phyloP scores from a whole-genome alignment of 495 filamentous ascomycete genomes.

The Penicillium tannophilum region DNA sequence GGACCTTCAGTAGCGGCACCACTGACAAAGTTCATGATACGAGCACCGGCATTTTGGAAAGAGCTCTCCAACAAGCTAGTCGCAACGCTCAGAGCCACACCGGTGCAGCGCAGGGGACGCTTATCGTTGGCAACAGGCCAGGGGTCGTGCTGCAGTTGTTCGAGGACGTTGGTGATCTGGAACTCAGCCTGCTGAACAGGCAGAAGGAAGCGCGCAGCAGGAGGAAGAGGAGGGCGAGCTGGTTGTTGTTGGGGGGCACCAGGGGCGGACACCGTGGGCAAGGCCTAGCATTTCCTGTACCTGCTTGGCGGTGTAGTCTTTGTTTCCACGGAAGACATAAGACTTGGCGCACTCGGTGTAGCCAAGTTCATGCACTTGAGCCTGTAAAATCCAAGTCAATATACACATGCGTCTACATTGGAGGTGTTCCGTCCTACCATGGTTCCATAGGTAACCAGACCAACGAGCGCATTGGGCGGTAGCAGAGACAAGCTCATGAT shows the following conservation, averaged over 20 bases:
- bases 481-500: slow-evolving; percentile 96
- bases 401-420: slow-evolving; percentile 18
- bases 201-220: slow-evolving; percentile 87
- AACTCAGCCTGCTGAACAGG: slow-evolving; percentile 97
- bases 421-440: slow-evolving; percentile 63
- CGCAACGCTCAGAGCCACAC: slow-evolving; percentile 93
- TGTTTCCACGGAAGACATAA: slow-evolving; percentile 98
- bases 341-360: slow-evolving; percentile 98
- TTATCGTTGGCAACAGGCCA: slow-evolving; percentile 97
- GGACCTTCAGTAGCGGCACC: slow-evolving; percentile 96
- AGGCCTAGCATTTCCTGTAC: slow-evolving; percentile 98
- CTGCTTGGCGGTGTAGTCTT: slow-evolving; percentile 95
- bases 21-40: slow-evolving; percentile 97
- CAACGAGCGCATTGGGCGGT: slow-evolving; percentile 90
- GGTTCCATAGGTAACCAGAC: slow-evolving; percentile 92
- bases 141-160: slow-evolving; percentile 95
- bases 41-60: slow-evolving; percentile 91
- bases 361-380: slow-evolving; percentile 97
- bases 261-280: slow-evolving; percentile 70
- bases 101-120: slow-evolving; percentile 90
- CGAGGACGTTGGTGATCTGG: slow-evolving; percentile 94
- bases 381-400: slow-evolving; percentile 46
- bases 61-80: slow-evolving; percentile 90
- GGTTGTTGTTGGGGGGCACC: slow-evolving; percentile 74
- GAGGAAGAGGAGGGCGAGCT: slow-evolving; percentile 76